These are phyloP conservation scores for Plantago ovata DNA, from an alignment of 257 asterid species.

Conservation along the genomic window DNA sequence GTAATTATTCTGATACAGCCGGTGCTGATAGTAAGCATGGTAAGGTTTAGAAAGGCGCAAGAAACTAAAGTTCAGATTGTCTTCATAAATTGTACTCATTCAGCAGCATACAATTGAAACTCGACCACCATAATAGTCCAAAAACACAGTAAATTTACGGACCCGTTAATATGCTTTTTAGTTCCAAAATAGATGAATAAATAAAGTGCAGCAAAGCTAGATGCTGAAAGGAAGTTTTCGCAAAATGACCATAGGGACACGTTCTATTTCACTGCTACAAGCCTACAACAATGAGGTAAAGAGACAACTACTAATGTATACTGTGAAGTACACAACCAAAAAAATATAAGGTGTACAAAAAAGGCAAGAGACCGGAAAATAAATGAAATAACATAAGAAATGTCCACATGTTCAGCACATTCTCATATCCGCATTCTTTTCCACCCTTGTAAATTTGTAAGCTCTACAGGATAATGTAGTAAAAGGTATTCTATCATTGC, in stretches of 20 bases:
- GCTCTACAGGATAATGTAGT: conserved; percentile 27
- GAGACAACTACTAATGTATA: neutral
- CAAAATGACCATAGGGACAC: neutral
- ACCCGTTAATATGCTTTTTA: neutral
- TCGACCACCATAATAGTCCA: no score
- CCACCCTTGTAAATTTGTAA: conserved; percentile 24
- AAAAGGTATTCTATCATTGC: conserved; percentile 13
- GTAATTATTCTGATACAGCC: no score
- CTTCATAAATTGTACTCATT: no score
- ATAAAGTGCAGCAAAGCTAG: neutral
- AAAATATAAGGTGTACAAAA: conserved; percentile 8
- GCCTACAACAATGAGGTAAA: neutral
- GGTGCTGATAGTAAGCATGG: no score
- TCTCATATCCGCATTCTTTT: conserved; percentile 20
- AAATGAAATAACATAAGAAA: conserved; percentile 11
- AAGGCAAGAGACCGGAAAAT: conserved; percentile 12
- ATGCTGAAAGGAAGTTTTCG: no score
- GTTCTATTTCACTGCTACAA: neutral
- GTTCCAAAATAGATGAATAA: neutral
- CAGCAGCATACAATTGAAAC: no score
- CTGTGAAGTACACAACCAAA: neutral
- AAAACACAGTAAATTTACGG: no score
- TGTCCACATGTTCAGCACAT: conserved; percentile 11
- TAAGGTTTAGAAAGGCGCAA: no score
- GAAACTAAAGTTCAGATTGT: no score